Conservation (phyloP, 768 basidiomycete genomes). For the Lepiota subincarnata region DNA sequence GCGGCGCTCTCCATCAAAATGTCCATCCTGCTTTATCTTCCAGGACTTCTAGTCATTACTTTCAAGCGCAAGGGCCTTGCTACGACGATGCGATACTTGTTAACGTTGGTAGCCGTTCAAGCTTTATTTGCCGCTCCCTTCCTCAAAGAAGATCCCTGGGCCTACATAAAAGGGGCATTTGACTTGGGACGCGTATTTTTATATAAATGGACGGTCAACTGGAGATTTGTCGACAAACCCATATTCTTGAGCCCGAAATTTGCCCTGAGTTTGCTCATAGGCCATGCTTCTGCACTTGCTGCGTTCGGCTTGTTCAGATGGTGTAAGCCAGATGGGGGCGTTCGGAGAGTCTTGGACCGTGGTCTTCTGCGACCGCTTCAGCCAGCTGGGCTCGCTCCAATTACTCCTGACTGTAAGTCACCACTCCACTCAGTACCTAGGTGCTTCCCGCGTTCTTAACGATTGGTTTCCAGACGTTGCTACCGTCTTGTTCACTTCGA, state of each 20-base stretch:
- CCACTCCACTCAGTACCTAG: background rate
- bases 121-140: slow-evolving; percentile 66
- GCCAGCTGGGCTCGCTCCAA: slow-evolving; percentile 41
- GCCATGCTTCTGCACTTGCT: slow-evolving; percentile 57
- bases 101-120: slow-evolving; percentile 49
- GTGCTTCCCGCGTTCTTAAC: background rate
- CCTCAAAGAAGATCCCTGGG: slow-evolving; percentile 50
- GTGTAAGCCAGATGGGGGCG: slow-evolving; percentile 74
- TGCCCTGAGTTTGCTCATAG: slow-evolving; percentile 58
- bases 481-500: slow-evolving; percentile 84
- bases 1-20: slow-evolving; percentile 90
- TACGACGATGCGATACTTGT: slow-evolving; percentile 45
- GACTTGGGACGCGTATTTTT: slow-evolving; percentile 86
- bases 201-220: slow-evolving; percentile 98
- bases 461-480: slow-evolving; percentile 52
- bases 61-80: slow-evolving; percentile 69
- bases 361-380: slow-evolving; percentile 48
- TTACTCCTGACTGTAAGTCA: slow-evolving; percentile 64
- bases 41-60: slow-evolving; percentile 78
- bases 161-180: slow-evolving; percentile 78
- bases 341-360: slow-evolving; percentile 45
- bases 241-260: slow-evolving; percentile 65
- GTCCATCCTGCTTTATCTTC: slow-evolving; percentile 87
- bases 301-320: slow-evolving; percentile 71
- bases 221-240: slow-evolving; percentile 82